Conservation (phyloP, 192 early-diverging fungal species). For the Borealophlyctis nickersoniae region DNA sequence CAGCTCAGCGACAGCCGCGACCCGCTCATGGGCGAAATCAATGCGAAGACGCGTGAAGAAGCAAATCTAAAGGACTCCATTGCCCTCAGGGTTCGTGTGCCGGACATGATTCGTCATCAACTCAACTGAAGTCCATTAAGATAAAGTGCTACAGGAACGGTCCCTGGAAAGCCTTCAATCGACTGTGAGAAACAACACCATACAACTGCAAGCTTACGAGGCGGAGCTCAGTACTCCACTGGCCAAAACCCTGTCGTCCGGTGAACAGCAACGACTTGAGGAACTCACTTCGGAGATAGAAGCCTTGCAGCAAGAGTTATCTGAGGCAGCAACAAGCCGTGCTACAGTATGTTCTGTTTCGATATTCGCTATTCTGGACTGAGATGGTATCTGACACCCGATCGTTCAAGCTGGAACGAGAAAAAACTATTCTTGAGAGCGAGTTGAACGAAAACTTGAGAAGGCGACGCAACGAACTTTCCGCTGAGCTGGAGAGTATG, state of each 20-base stretch:
- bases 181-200: constrained; percentile 47
- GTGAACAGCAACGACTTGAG: constrained; percentile 31
- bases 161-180: constrained; percentile 43
- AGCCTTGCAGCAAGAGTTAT: constrained; percentile 53
- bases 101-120: background rate
- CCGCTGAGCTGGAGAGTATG: constrained; percentile 54
- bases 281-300: constrained; percentile 50
- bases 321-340: constrained; percentile 48
- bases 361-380: too few species aligned
- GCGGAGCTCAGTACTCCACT: constrained; percentile 55
- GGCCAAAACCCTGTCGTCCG: constrained; percentile 26
- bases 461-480: constrained; percentile 64
- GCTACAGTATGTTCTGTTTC: constrained; percentile 43
- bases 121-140: too few species aligned
- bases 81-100: constrained; percentile 39
- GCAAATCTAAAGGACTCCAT: constrained; percentile 49
- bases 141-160: constrained; percentile 54
- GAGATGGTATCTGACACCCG: constrained; percentile 3
- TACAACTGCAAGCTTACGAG: constrained; percentile 58
- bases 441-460: constrained; percentile 69
- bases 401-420: constrained; percentile 60
- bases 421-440: constrained; percentile 70
- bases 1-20: constrained; percentile 56
- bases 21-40: constrained; percentile 51
- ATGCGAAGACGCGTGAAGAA: constrained; percentile 64